Base-by-base conservation (phyloP, 1,284 basidiomycete genomes). In the Ceratobasidium sp. region DNA sequence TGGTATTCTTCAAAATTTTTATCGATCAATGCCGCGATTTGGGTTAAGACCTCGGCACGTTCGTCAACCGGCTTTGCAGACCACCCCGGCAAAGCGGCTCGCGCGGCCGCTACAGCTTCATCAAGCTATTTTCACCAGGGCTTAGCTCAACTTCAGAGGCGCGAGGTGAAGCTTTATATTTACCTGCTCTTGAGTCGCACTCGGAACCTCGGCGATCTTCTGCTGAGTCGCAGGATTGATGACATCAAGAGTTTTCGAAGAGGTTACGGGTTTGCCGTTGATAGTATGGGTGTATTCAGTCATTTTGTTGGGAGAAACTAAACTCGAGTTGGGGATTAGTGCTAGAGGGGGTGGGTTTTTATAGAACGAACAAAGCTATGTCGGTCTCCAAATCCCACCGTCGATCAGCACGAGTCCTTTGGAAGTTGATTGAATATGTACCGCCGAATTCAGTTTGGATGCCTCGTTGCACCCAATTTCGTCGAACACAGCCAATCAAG, bases 261-360 rank as follows among this genome's bases (percentile, higher is more conserved):
- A 76, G n/a, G 74, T 67, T 13, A 28, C 64, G 20, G 74, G 33
- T 40, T 76, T 76, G 15, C 74, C 74, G 52, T 76, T 76, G 74
- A 76, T 76, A 28, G 67, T 76, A 23, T 76, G 74, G 33, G 74
- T 76, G 40, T 67, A 76, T 28, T 66, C 64, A 20, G 74, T 42
- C 74, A 76, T 76, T 50, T 44, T 64, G 50, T 56, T n/a, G 52
- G 7, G 17, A n/a, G n/a, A 20, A n/a, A 20, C 52, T 23, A 20
- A 23, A 54, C 15, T 20, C n/a, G 52, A 54, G 52, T 5, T n/a
- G 52, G 17, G 15, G 52, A 9, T n/a, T 20, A 20, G n/a, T 20
- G n/a, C 7, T n/a, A 3, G 17, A n/a, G 17, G 12, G 46, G 17
- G 12, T 17, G 12, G 17, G 10, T 2, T 12, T 17, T 48, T 48